Evolutionary conservation across 2,329 filamentous ascomycete species (phyloP).

Genomic region (Microsporum canis): DNA sequence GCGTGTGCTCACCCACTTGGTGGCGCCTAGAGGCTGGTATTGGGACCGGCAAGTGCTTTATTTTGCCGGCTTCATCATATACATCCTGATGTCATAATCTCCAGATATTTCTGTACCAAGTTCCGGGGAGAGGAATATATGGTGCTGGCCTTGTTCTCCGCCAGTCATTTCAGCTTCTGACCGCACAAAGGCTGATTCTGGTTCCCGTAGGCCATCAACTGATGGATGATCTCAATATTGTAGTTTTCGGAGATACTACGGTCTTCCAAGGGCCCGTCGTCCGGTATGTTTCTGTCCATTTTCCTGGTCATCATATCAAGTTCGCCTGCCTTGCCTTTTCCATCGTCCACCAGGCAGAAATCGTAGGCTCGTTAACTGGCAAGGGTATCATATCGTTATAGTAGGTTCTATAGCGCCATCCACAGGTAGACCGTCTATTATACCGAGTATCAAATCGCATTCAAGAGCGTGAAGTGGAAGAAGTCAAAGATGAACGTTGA

Average conservation of each 20-base stretch:
- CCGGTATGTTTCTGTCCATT: not conserved
- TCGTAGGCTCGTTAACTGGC: too few species aligned
- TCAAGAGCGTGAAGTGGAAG: too few species aligned
- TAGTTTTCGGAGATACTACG: slow-evolving; percentile 24
- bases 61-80: slow-evolving; percentile 27
- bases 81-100: slow-evolving; percentile 31
- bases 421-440: too few species aligned
- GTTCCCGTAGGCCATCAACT: slow-evolving; percentile 29
- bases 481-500: not conserved
- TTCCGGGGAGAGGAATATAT: slow-evolving; percentile 26
- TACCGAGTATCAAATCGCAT: too few species aligned
- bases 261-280: not conserved
- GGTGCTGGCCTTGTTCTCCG: too few species aligned
- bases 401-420: too few species aligned
- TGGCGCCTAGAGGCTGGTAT: slow-evolving; percentile 27
- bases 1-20: slow-evolving; percentile 39
- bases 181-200: too few species aligned
- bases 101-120: slow-evolving; percentile 31
- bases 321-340: slow-evolving; percentile 2
- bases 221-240: slow-evolving; percentile 42
- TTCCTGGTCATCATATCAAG: not conserved
- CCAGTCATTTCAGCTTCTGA: too few species aligned
- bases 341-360: too few species aligned
- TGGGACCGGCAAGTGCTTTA: slow-evolving; percentile 41
- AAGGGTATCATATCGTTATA: not conserved